These are phyloP conservation scores for Geotrichum australiense DNA, from an alignment of 1,139 yeast species.

Conservation along the genomic window DNA sequence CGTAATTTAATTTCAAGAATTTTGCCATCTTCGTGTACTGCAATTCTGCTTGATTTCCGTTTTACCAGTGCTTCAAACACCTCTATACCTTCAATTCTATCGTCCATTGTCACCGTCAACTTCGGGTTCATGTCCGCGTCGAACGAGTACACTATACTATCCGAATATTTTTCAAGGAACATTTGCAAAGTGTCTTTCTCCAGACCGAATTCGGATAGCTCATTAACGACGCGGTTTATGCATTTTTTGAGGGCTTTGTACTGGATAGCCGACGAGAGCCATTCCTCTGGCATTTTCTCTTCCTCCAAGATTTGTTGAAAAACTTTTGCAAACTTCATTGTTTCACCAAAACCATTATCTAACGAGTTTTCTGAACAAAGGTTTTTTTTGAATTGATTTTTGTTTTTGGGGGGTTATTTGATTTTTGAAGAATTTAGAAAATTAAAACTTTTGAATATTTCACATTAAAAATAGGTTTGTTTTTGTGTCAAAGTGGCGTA, in stretches of 20 bases:
- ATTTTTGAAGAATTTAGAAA: too few species aligned
- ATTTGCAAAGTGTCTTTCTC: slow-evolving; percentile 44
- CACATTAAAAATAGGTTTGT: too few species aligned
- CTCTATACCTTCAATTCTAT: slow-evolving; percentile 18
- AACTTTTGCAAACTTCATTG: slow-evolving; percentile 69
- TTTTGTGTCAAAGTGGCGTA: too few species aligned
- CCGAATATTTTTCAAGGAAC: slow-evolving; percentile 29
- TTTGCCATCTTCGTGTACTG: background rate
- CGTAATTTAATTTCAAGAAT: slow-evolving; percentile 33
- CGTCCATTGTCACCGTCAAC: slow-evolving; percentile 23
- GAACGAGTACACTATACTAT: slow-evolving; percentile 22
- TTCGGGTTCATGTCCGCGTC: slow-evolving; percentile 26
- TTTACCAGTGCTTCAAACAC: slow-evolving; percentile 18
- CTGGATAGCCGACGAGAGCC: slow-evolving; percentile 65
- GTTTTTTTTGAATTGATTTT: too few species aligned
- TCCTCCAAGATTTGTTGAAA: slow-evolving; percentile 56
- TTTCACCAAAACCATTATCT: too few species aligned
- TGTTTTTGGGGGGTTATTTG: too few species aligned
- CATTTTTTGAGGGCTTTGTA: slow-evolving; percentile 64
- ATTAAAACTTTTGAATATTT: too few species aligned
- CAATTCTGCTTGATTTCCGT: slow-evolving; percentile 10
- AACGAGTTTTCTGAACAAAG: too few species aligned
- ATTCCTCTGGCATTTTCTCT: slow-evolving; percentile 58
- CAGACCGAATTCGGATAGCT: slow-evolving; percentile 35
- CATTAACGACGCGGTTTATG: slow-evolving; percentile 55